These are phyloP conservation scores for Apium graveolens DNA, from an alignment of 129 eudicot genomes.

Conservation along the genomic window DNA sequence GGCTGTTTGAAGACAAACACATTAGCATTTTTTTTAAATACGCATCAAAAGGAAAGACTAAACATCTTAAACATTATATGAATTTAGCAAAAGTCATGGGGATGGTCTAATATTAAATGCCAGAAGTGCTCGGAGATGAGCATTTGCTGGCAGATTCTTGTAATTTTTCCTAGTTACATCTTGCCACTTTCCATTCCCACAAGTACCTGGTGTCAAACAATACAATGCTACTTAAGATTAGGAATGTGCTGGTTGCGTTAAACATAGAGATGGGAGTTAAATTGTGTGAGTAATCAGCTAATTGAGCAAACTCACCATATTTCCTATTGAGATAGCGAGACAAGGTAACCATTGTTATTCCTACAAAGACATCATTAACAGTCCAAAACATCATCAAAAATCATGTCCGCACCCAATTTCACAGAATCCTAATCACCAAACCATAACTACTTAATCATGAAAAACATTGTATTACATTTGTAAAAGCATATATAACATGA, in stretches of 20 bases:
- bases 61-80: background rate
- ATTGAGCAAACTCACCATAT: background rate
- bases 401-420: constrained; percentile 81
- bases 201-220: background rate
- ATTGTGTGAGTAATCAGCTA: background rate
- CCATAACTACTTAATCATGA: constrained; percentile 21
- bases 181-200: background rate
- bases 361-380: background rate
- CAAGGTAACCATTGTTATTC: constrained; percentile 2
- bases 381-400: background rate
- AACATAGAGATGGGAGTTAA: background rate
- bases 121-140: background rate
- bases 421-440: constrained; percentile 75
- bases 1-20: constrained; percentile 6
- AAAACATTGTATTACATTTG: background rate
- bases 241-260: background rate
- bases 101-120: constrained; percentile 3
- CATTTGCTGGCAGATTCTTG: background rate
- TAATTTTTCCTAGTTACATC: background rate
- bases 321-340: constrained; percentile 2
- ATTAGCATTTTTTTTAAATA: background rate
- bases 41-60: background rate
- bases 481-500: background rate
- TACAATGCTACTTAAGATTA: background rate
- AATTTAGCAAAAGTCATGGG: background rate